Conservation (phyloP, 2,329 filamentous ascomycete genomes). For the Trichocomaceae sp. region DNA sequence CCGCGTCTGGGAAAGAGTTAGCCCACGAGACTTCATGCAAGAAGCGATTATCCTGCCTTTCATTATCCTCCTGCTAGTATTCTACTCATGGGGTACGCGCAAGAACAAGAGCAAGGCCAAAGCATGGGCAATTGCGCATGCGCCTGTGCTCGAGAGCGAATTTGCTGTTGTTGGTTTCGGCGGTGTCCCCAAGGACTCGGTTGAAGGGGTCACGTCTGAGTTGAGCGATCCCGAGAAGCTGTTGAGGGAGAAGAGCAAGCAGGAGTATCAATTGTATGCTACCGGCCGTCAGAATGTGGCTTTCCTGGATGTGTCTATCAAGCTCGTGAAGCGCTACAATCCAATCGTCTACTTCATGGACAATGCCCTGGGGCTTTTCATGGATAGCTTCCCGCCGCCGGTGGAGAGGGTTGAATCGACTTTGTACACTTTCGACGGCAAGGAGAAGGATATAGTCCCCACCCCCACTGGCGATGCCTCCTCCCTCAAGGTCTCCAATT, state of each 20-base stretch:
- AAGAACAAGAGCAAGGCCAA: slow-evolving; percentile 74
- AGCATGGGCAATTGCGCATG: slow-evolving; percentile 71
- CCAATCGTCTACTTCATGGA: slow-evolving; percentile 64
- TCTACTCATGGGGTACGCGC: slow-evolving; percentile 75
- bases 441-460: slow-evolving; percentile 72
- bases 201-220: slow-evolving; percentile 43
- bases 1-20: slow-evolving; percentile 86
- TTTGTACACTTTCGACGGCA: slow-evolving; percentile 85
- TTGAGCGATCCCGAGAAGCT: slow-evolving; percentile 51
- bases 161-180: slow-evolving; percentile 82
- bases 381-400: slow-evolving; percentile 66
- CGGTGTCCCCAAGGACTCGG: slow-evolving; percentile 44
- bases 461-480: slow-evolving; percentile 57
- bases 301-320: slow-evolving; percentile 79
- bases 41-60: slow-evolving; percentile 76
- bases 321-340: slow-evolving; percentile 80
- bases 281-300: slow-evolving; percentile 89
- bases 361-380: slow-evolving; percentile 63
- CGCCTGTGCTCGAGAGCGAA: slow-evolving; percentile 65
- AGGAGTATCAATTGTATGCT: slow-evolving; percentile 81
- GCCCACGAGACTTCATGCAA: slow-evolving; percentile 73
- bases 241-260: slow-evolving; percentile 78
- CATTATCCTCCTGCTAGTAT: slow-evolving; percentile 64
- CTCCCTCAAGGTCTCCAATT: slow-evolving; percentile 46
- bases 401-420: slow-evolving; percentile 68